Percentiles rank a stretch among this genome's conserved stretches.
phyloP scores from a whole-genome alignment of 2,329 filamentous ascomycete species.

The Colletotrichum lupini region DNA sequence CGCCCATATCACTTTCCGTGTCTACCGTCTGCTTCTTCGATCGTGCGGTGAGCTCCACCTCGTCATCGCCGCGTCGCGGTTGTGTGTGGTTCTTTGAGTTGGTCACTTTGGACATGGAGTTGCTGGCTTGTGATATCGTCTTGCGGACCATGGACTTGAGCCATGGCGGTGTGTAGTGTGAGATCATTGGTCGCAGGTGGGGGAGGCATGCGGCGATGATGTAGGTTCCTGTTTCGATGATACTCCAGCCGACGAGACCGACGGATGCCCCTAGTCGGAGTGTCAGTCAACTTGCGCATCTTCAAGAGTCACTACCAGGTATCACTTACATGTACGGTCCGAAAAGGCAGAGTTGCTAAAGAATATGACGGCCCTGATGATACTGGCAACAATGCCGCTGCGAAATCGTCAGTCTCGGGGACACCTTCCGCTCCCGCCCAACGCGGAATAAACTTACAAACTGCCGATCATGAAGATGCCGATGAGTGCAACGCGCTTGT shows the following conservation, averaged over 20 bases:
- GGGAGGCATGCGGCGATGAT: constrained; percentile 42
- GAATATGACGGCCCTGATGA: constrained; percentile 29
- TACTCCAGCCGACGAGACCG: constrained; percentile 32
- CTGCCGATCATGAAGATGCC: constrained; percentile 42
- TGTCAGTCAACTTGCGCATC: background rate
- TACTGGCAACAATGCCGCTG: constrained; percentile 27
- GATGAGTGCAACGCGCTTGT: constrained; percentile 41
- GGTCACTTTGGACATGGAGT: constrained; percentile 16
- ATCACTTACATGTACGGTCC: constrained; percentile 24
- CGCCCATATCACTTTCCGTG: background rate
- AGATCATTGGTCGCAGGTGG: constrained; percentile 38
- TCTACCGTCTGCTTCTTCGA: constrained; percentile 7
- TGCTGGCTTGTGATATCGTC: constrained; percentile 26
- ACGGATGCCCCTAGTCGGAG: constrained; percentile 25
- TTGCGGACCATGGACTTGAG: constrained; percentile 29
- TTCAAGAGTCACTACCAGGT: background rate
- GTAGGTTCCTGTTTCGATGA: constrained; percentile 31
- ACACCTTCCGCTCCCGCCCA: too few species aligned
- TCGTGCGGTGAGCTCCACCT: constrained; percentile 26
- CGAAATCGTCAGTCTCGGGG: background rate
- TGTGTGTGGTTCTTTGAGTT: background rate
- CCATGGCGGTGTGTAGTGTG: constrained; percentile 32
- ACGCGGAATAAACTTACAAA: constrained; percentile 37
- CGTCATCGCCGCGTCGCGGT: constrained; percentile 8
- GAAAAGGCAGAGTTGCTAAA: constrained; percentile 26